Evolutionary conservation across 345 rosid species (phyloP), one percentile per base, ranked within the genome.

Genomic region (Eucalyptus shirleyi): DNA sequence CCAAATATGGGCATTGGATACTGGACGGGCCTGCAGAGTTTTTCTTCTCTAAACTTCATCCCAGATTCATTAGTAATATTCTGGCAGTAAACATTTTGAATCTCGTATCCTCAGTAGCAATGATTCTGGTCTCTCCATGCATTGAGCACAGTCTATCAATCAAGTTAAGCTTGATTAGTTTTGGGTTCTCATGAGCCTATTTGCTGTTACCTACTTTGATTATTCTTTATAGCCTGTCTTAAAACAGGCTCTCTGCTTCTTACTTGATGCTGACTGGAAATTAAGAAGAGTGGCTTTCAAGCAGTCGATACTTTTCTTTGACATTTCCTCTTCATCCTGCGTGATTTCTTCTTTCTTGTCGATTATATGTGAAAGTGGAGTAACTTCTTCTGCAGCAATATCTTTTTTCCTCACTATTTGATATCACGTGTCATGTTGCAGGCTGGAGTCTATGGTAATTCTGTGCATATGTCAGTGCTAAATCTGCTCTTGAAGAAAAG

Each of bases 401-500:
- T 34, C 30, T 82, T 49, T 60, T 18, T 24, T 42, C 26, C 42
- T 1, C 81, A 32, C 67, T 80, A 12, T 45, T 50, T 55, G 45
- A 67, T 40, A 13, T 88, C 37, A 21, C 4, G 37, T 50, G 85
- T 47, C 89, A 21, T 26, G 88, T 21, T 91, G 91, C 93, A 98
- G 98, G 95, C 91, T 59, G 97, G 98, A 87, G 99, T 96, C 50
- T 98, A 95, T 56, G 91, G 88, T 16, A 94, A 95, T 86, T 93
- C 99, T 2, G 96, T 97, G 87, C 96, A 91, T 90, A 95, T 98
- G 99, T 87, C 94, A 44, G 98, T 95, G 91, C 91, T 98, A 42
- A 94, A 95, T 90, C 93, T 97, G 89, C 93, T 97, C 37, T 83
- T 95, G 88, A 98, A 96, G 92, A 93, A 86, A 90, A 91, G 96